Evolutionary conservation across 139 green algal species (phyloP), one percentile per base, ranked within the genome.

Genomic region (Dunaliella primolecta): DNA sequence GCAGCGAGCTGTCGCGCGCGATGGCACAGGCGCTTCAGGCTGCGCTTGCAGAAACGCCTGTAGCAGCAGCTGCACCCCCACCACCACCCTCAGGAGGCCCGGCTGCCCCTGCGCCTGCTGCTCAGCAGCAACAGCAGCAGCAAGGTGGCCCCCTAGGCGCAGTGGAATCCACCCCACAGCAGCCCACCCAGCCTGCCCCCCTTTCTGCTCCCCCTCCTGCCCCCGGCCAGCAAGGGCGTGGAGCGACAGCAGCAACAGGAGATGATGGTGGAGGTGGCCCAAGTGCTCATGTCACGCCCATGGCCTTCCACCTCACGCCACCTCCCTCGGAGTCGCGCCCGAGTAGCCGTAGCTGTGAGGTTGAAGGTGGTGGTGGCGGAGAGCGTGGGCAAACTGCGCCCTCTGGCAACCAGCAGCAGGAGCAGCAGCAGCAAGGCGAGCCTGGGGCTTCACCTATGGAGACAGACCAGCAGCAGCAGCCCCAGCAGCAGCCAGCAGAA

Each of bases 401-500:
- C n/a, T n/a, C n/a, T n/a, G 46, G 46, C 7, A 7, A 64, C 7
- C 46, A 64, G 46, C 46, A 64, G 46, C 46, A 64, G 46, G 7
- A 64, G 46, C 46, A 64, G 46, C 46, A 64, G 46, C 46, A 64
- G 46, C 46, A 64, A 15, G 46, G 46, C 15, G 46, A 15, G 46
- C 46, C 7, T 25, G 46, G 46, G 15, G 7, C 46, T 15, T 7
- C 15, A 15, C 46, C 46, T 25, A 64, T 64, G 46, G 46, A 64
- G 46, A 64, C 46, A 15, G 46, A 64, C 46, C 46, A 64, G 46
- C 46, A 64, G 46, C 46, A 11, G 77, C 75, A n/a, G 46, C 38
- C 38, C 38, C 36, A 36, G 83, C 82, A 31, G 86, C 80, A 72
- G 76, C 81, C n/a, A n/a, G n/a, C n/a, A n/a, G n/a, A n/a, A n/a